phyloP scores from a whole-genome alignment of 805 yeast genomes.

The Komagataella pseudopastoris region DNA sequence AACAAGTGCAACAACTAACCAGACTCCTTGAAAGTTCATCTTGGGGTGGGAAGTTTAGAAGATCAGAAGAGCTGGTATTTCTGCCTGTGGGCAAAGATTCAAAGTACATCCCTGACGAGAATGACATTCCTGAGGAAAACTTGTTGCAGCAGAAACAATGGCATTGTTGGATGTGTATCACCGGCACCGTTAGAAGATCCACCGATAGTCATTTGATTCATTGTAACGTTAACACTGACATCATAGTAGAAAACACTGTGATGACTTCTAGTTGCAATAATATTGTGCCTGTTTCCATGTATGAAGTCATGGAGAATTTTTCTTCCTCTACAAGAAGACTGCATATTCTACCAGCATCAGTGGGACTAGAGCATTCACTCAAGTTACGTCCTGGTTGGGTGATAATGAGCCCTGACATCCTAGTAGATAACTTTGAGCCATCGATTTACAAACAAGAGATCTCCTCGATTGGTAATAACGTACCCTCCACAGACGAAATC shows the following conservation, averaged over 20 bases:
- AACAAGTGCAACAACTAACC: slow-evolving; percentile 51
- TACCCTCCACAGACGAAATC: slow-evolving; percentile 61
- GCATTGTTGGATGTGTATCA: slow-evolving; percentile 98
- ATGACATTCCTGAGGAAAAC: slow-evolving; percentile 24
- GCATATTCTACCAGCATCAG: slow-evolving; percentile 68
- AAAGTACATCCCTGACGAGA: slow-evolving; percentile 43
- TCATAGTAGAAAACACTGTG: slow-evolving; percentile 45
- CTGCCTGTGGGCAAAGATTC: slow-evolving; percentile 58
- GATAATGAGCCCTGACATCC: slow-evolving; percentile 70
- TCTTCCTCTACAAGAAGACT: slow-evolving; percentile 69
- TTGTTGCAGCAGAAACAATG: slow-evolving; percentile 67
- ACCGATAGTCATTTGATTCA: slow-evolving; percentile 77
- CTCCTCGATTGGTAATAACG: slow-evolving; percentile 30
- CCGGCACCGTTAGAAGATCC: slow-evolving; percentile 84
- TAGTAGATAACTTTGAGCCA: slow-evolving; percentile 56
- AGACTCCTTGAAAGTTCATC: slow-evolving; percentile 21
- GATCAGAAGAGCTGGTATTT: slow-evolving; percentile 83
- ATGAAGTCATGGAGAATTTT: slow-evolving; percentile 79
- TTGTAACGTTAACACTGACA: slow-evolving; percentile 86
- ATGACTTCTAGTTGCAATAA: slow-evolving; percentile 19
- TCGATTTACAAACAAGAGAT: slow-evolving; percentile 29
- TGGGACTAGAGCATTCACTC: slow-evolving; percentile 53
- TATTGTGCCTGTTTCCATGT: slow-evolving; percentile 63
- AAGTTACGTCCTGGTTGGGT: slow-evolving; percentile 83
- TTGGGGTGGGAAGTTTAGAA: slow-evolving; percentile 56